A percentile compares a stretch with the other conserved stretches of the same genome.
phyloP scores from a whole-genome alignment of 129 eudicot species.

The Daucus carota region DNA sequence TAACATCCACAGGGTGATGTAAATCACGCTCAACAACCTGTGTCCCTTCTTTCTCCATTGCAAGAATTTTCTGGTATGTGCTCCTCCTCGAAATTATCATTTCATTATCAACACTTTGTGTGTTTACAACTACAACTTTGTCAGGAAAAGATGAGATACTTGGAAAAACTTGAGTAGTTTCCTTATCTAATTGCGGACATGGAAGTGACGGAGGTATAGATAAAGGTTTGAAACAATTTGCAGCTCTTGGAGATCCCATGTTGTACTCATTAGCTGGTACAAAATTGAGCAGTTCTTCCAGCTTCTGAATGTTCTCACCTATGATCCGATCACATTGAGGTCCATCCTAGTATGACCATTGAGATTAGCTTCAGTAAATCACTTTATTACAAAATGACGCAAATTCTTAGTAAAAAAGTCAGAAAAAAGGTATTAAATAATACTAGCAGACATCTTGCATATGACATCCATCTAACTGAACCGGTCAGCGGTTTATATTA shows the following conservation, averaged over 20 bases:
- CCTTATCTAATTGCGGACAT: constrained; percentile 22
- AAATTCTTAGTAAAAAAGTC: constrained; percentile 7
- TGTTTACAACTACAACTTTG: constrained; percentile 59
- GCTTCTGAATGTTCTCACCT: constrained; percentile 29
- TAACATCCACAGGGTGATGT: constrained; percentile 62
- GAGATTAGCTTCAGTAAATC: constrained; percentile 8
- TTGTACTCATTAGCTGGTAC: constrained; percentile 26
- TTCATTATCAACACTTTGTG: constrained; percentile 58
- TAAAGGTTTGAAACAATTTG: constrained; percentile 22
- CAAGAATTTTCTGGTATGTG: constrained; percentile 79
- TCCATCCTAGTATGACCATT: constrained; percentile 33
- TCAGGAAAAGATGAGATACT: constrained; percentile 33
- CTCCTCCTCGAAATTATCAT: constrained; percentile 88
- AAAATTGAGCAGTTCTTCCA: constrained; percentile 42
- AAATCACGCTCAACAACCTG: constrained; percentile 84
- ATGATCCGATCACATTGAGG: constrained; percentile 23
- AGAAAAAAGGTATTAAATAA: constrained; percentile 3
- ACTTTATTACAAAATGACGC: constrained; percentile 2
- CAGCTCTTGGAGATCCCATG: constrained; percentile 27
- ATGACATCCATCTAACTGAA: not conserved
- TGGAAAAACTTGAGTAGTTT: constrained; percentile 24
- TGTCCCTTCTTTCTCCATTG: constrained; percentile 73
- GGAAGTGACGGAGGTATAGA: constrained; percentile 23
- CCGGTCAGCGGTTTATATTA: not conserved
- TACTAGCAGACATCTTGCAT: constrained; percentile 5